These are phyloP conservation scores for Komagataella phaffii DNA, from an alignment of 805 yeast species.

Conservation along the genomic window DNA sequence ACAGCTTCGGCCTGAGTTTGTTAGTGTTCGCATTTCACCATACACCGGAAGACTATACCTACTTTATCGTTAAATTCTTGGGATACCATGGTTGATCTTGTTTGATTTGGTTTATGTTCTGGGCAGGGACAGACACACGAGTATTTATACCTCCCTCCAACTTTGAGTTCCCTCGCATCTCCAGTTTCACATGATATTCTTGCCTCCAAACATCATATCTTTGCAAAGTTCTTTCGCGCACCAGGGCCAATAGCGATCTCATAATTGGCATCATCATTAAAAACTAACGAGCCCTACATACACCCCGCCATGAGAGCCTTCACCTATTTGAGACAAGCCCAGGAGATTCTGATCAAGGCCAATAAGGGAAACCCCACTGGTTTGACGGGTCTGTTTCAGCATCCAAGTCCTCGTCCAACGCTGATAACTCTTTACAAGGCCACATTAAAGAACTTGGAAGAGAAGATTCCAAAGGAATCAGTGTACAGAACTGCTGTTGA, in stretches of 20 bases:
- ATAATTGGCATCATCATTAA: background rate
- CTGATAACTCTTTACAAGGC: conserved; percentile 56
- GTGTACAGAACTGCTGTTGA: conserved; percentile 67
- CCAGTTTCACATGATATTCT: background rate
- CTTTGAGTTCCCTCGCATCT: background rate
- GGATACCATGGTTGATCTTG: conserved; percentile 17
- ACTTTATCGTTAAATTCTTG: conserved; percentile 22
- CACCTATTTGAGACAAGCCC: conserved; percentile 24
- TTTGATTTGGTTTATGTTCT: background rate
- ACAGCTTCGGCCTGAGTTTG: conserved; percentile 64
- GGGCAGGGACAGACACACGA: background rate
- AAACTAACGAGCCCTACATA: background rate
- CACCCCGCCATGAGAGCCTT: conserved; percentile 19
- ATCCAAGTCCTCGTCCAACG: conserved; percentile 78
- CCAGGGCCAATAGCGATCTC: background rate
- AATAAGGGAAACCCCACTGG: conserved; percentile 68
- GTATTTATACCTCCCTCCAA: background rate
- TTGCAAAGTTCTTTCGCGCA: background rate
- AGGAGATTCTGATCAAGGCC: conserved; percentile 36
- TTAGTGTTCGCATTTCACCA: background rate
- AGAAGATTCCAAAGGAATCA: conserved; percentile 56
- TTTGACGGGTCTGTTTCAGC: conserved; percentile 62
- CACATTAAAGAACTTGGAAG: conserved; percentile 45
- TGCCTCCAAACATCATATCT: background rate
- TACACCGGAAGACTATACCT: conserved; percentile 5